Evolutionary conservation across 306 rosid genomes (phyloP).

Genomic region (Citrullus amarus): DNA sequence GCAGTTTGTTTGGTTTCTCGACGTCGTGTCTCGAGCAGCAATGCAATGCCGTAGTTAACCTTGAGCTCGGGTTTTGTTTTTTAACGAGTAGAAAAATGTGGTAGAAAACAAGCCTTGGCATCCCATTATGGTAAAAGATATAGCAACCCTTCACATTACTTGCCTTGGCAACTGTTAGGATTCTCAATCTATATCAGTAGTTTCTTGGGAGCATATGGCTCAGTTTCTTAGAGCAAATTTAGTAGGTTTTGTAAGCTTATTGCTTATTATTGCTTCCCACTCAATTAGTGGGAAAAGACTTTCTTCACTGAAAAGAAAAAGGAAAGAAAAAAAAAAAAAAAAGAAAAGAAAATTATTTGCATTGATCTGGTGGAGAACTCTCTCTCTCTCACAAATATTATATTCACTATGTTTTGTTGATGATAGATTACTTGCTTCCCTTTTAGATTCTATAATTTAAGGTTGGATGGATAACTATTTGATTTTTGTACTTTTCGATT

Average conservation of each 20-base stretch:
- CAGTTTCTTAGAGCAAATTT: neutral
- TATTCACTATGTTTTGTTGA: neutral
- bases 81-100: neutral
- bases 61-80: neutral
- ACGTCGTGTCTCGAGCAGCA: neutral
- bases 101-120: neutral
- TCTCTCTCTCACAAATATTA: neutral
- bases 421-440: neutral
- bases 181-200: neutral
- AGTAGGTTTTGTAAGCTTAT: neutral
- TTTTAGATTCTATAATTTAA: neutral
- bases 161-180: neutral
- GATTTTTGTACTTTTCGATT: no score
- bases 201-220: neutral
- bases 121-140: neutral
- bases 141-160: neutral
- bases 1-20: neutral
- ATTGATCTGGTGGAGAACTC: neutral
- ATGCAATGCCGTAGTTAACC: neutral
- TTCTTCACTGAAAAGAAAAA: neutral
- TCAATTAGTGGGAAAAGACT: neutral
- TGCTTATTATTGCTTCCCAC: neutral
- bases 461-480: no score
- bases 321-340: no score
- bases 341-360: neutral